Percentiles rank a stretch among this genome's conserved stretches.
Conservation (phyloP, 176 grass and related monocot species). For the Tillandsia leiboldiana region DNA sequence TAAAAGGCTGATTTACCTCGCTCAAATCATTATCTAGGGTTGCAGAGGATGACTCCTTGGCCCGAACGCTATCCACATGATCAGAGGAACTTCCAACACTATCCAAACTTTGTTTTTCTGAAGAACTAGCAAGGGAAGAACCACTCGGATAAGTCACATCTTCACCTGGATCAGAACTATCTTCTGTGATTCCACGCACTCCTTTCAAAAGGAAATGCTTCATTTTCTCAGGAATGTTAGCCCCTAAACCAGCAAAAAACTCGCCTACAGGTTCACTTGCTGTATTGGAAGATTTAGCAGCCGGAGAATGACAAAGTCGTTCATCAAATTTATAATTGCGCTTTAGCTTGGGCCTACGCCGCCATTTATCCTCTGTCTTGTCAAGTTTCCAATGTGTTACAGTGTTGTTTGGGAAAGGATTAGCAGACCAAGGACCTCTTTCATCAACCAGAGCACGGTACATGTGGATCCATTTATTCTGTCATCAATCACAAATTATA, state of each 20-base stretch:
- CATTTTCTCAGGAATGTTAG: constrained; percentile 76
- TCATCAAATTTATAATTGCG: constrained; percentile 94
- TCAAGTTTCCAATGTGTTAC: constrained; percentile 81
- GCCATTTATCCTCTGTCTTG: constrained; percentile 93
- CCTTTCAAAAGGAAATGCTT: constrained; percentile 86
- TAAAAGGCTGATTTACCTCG: constrained; percentile 27
- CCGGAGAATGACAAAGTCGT: constrained; percentile 57
- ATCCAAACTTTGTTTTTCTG: constrained; percentile 38
- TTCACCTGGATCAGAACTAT: constrained; percentile 52
- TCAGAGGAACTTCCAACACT: constrained; percentile 34
- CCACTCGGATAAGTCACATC: constrained; percentile 36
- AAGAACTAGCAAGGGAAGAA: constrained; percentile 23
- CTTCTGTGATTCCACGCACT: constrained; percentile 64
- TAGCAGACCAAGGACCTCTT: constrained; percentile 85
- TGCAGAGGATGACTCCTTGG: constrained; percentile 46
- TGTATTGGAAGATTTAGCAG: constrained; percentile 38
- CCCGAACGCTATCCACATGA: constrained; percentile 49
- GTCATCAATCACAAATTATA: constrained; percentile 13
- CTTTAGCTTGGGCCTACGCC: constrained; percentile 79
- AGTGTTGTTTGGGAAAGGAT: constrained; percentile 75
- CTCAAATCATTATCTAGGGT: constrained; percentile 39
- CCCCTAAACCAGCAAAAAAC: constrained; percentile 14
- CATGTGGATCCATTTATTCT: constrained; percentile 98
- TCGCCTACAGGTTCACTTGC: constrained; percentile 29
- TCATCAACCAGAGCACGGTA: constrained; percentile 83